phyloP scores from a whole-genome alignment of 192 early-diverging fungal genomes.

The Umbelopsis sp. region DNA sequence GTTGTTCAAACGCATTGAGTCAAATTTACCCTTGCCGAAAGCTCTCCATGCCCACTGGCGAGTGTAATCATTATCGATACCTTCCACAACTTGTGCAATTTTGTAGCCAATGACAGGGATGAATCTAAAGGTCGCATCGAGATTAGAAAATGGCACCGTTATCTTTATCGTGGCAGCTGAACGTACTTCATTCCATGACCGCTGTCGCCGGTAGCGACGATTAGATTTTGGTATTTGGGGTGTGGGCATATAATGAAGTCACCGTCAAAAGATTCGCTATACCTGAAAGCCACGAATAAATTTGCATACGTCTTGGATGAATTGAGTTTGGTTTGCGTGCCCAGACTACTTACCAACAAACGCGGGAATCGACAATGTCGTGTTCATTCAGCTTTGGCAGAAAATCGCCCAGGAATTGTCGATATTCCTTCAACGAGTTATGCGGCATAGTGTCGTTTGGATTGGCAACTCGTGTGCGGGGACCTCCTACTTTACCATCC shows the following conservation, averaged over 20 bases:
- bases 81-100: constrained; percentile 50
- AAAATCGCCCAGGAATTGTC: constrained; percentile 38
- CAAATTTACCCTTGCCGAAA: constrained; percentile 1
- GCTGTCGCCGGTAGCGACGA: constrained; percentile 59
- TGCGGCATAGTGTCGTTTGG: constrained; percentile 44
- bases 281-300: constrained; percentile 24
- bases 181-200: constrained; percentile 64
- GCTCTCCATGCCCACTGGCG: constrained; percentile 32
- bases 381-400: constrained; percentile 44
- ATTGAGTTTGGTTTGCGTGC: neutral
- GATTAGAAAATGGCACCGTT: neutral
- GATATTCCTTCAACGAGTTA: constrained; percentile 38
- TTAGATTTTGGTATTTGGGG: constrained; percentile 41
- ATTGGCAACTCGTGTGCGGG: constrained; percentile 34
- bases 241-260: constrained; percentile 51
- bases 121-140: constrained; percentile 29
- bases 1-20: constrained; percentile 4
- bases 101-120: constrained; percentile 53
- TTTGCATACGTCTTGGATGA: neutral
- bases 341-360: constrained; percentile 47
- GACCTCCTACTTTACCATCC: constrained; percentile 31
- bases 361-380: constrained; percentile 39
- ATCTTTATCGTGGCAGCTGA: neutral
- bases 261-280: constrained; percentile 57
- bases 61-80: constrained; percentile 30